Conservation (phyloP, 2,329 filamentous ascomycete genomes). For the Colletotrichum sidae region DNA sequence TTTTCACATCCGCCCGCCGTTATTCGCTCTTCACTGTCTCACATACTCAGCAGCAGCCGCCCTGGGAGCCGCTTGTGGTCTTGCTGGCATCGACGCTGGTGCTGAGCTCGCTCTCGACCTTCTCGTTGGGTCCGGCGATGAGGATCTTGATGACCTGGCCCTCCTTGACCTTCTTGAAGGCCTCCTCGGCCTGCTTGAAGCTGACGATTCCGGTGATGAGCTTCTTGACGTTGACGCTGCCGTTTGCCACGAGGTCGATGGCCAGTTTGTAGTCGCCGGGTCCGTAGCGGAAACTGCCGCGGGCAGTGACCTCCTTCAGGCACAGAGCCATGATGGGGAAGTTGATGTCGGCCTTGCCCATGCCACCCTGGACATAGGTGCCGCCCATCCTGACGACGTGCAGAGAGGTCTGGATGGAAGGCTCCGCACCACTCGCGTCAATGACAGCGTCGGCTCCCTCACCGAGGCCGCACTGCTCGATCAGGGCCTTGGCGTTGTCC, state of each 20-base stretch:
- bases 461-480: slow-evolving; percentile 71
- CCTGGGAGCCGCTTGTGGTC: slow-evolving; percentile 31
- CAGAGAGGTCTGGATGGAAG: slow-evolving; percentile 80
- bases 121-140: slow-evolving; percentile 75
- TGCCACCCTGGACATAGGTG: slow-evolving; percentile 86
- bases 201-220: slow-evolving; percentile 82
- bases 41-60: slow-evolving; percentile 31
- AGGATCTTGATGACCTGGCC: slow-evolving; percentile 82
- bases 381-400: slow-evolving; percentile 79
- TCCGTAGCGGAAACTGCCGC: slow-evolving; percentile 91
- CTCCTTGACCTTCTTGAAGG: slow-evolving; percentile 87
- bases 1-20: slow-evolving; percentile 26
- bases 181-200: slow-evolving; percentile 86
- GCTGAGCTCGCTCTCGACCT: slow-evolving; percentile 45
- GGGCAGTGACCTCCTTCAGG: slow-evolving; percentile 87
- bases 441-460: slow-evolving; percentile 81
- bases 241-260: slow-evolving; percentile 78
- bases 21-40: not conserved
- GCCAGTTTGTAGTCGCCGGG: slow-evolving; percentile 89
- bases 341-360: slow-evolving; percentile 87
- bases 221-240: slow-evolving; percentile 83
- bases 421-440: slow-evolving; percentile 83
- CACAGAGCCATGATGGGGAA: slow-evolving; percentile 95
- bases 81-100: slow-evolving; percentile 34
- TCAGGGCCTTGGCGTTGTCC: slow-evolving; percentile 80